A percentile compares a stretch with the other conserved stretches of the same genome.
phyloP scores from a whole-genome alignment of 2,329 filamentous ascomycete species.

The Cytospora schulzeri region DNA sequence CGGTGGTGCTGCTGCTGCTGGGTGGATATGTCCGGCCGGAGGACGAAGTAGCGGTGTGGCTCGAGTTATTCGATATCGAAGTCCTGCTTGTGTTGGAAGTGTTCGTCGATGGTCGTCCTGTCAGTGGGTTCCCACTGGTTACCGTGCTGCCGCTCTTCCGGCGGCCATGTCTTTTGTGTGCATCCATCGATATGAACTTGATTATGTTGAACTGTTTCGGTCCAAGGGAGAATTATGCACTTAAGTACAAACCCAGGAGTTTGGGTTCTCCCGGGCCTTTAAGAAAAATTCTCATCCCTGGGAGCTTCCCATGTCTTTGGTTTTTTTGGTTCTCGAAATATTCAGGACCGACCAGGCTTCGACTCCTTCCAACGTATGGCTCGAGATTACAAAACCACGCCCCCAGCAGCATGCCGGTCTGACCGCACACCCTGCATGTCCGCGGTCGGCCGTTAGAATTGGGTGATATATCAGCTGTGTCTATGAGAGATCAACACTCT shows the following conservation, averaged over 20 bases:
- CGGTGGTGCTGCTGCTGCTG: conserved; percentile 23
- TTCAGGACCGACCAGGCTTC: conserved; percentile 16
- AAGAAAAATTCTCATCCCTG: not conserved
- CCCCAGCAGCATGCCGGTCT: conserved; percentile 8
- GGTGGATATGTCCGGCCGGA: conserved; percentile 23
- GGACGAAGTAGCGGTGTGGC: conserved; percentile 30
- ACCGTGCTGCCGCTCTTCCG: conserved; percentile 9
- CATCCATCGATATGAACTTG: conserved; percentile 14
- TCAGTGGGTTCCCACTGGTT: conserved; percentile 6
- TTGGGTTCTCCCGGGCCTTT: conserved; percentile 14
- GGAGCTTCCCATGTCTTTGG: not conserved
- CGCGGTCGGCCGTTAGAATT: not conserved
- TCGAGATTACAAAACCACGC: conserved; percentile 3
- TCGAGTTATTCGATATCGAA: conserved; percentile 10
- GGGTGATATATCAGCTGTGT: not conserved
- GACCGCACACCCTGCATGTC: not conserved
- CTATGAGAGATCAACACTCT: not conserved
- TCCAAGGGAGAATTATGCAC: not conserved
- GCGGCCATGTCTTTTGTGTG: conserved; percentile 10
- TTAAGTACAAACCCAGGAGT: not conserved
- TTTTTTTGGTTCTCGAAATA: conserved; percentile 9
- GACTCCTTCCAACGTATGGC: not conserved
- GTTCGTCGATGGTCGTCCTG: conserved; percentile 16
- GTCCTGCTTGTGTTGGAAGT: conserved; percentile 13
- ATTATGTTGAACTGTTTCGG: not conserved